Base-by-base conservation (phyloP, 1,139 yeast genomes). In the Candida sanyaensis region DNA sequence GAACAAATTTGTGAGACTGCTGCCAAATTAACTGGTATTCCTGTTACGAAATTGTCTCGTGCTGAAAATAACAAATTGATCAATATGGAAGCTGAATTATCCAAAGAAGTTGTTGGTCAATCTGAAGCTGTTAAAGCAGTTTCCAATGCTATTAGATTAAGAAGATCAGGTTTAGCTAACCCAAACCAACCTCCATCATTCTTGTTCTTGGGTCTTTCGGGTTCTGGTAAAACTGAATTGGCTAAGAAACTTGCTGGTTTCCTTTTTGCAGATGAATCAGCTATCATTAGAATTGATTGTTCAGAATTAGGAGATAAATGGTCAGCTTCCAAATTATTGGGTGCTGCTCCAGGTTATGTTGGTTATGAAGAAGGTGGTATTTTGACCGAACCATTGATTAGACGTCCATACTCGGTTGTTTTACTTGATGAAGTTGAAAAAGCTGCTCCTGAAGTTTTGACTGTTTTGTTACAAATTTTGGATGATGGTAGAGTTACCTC, bases 301-400 rank as follows among this genome's bases (percentile, higher is more conserved):
- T 92, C 98, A 2, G 99, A 95, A 67, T 78, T 95, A 60, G 83
- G 88, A 64, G 99, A 95, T 70, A 93, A 93, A 62, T 90, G 96
- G 83, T 89, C 97, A 5, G 96, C 93, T 2, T 90, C 97, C 6
- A 92, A 93, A 65, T 81, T 93, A 51, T 77, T 93, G 51, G 99
- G 99, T 70, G 95, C 99, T 28, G 96, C 99, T 5, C 97, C 99
- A 1, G 99, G 99, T 60, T 95, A 93, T 64, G 89, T 93, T 59
- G 99, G 99, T 38, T 93, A 89, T 65, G 98, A 92, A 66, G 97
- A 93, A 67, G 98, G 99, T 66, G 99, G 99, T 58, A 83, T 92
- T 58, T 78, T 93, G 57, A 93, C 99, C 2, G 96, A 93, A 62
- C 96, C 95, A 51, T 77, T 93, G 52, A 79, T 90, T 52, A 83